Evolutionary conservation across 1,139 yeast genomes (phyloP).

Genomic region (Debaryomyces coudertii): DNA sequence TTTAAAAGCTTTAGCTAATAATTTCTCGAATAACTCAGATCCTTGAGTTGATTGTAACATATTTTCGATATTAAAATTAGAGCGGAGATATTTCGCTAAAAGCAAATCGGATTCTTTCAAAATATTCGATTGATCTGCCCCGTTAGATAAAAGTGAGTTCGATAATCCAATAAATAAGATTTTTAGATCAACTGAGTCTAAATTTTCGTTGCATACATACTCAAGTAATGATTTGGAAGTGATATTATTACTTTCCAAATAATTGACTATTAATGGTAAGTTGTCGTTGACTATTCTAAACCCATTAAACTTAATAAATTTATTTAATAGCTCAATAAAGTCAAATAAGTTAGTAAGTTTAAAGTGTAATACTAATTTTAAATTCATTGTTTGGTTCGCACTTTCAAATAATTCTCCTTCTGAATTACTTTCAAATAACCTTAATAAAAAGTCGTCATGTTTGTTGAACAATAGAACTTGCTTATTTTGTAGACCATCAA

Average conservation of each 20-base stretch:
- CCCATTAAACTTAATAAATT: conserved; percentile 49
- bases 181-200: not conserved
- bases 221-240: conserved; percentile 5
- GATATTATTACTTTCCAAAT: conserved; percentile 17
- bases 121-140: not conserved
- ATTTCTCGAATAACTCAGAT: conserved; percentile 13
- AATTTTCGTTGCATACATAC: not conserved
- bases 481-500: conserved; percentile 48
- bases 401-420: conserved; percentile 64
- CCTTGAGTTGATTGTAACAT: conserved; percentile 14
- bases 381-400: conserved; percentile 52
- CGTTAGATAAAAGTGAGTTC: not conserved
- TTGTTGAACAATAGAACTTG: conserved; percentile 31
- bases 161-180: conserved; percentile 5
- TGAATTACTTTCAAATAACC: conserved; percentile 54
- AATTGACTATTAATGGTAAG: conserved; percentile 24
- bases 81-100: conserved; percentile 27
- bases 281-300: conserved; percentile 37
- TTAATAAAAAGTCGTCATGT: conserved; percentile 35
- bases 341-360: conserved; percentile 21
- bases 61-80: conserved; percentile 15
- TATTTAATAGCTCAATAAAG: conserved; percentile 37
- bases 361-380: conserved; percentile 46
- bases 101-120: conserved; percentile 10
- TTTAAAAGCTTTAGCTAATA: conserved; percentile 16